Evolutionary conservation across 148 eudicot species (phyloP), one percentile per base, ranked within the genome.

Genomic region (Beta vulgaris): DNA sequence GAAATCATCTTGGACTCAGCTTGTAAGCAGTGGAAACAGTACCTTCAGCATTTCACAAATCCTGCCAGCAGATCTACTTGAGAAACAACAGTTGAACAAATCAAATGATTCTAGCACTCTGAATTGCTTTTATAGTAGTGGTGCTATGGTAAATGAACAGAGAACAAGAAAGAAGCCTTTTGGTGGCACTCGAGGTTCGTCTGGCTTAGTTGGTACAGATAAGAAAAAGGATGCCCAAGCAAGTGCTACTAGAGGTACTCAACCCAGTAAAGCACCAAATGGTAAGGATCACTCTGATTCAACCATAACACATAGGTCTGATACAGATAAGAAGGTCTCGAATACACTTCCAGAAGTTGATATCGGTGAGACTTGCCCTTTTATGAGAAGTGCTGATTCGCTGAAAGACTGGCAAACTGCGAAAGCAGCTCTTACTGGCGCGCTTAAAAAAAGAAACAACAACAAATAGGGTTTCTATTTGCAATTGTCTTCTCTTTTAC

Each of bases 41-140:
- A 83, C 98, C n/a, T 95, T 95, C 68, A 90, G 91, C 85, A 79
- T 92, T 51, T 82, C 94, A 32, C 94, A 92, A 62, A 81, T 95
- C 77, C 68, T 95, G 71, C 86, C 97, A 0, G 74, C 39, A 51
- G 68, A 61, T 31, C 69, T 75, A 68, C 70, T 83, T 34, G 77
- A 82, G 73, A 84, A 85, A 57, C 88, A 72, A 65, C 84, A 81
- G 68, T 16, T 69, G 6, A 60, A 26, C 28, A 73, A 78, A 77
- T 39, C 73, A 29, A 51, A 51, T 44, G 43, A 74, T 29, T 35
- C 35, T 34, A 68, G 63, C 58, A 35, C 63, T 3, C 7, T 39
- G 4, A 37, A 31, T 36, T 25, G 34, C 53, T 36, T 62, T 71
- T 51, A 57, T 25, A 34, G 54, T 37, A 48, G 43, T 51, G 76